Evolutionary conservation across 2,329 filamentous ascomycete genomes (phyloP).

Genomic region (Colletotrichum sp.): DNA sequence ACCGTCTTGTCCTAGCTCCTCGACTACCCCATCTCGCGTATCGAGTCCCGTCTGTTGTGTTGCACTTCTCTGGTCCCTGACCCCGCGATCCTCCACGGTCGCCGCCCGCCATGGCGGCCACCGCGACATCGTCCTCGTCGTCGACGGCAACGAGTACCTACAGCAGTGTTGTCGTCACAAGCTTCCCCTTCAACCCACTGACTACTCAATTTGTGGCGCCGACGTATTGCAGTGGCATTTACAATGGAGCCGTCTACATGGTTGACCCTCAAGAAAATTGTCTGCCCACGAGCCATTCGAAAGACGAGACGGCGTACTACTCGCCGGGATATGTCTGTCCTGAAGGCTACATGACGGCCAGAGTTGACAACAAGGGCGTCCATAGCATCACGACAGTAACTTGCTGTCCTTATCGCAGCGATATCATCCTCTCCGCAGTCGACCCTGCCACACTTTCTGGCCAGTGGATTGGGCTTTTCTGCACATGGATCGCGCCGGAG

Average conservation of each 20-base stretch:
- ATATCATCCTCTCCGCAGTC: slow-evolving; percentile 24
- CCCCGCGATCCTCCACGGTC: background rate
- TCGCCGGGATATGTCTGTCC: slow-evolving; percentile 5
- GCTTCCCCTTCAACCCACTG: slow-evolving; percentile 20
- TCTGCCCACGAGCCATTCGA: slow-evolving; percentile 20
- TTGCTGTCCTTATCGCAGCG: slow-evolving; percentile 25
- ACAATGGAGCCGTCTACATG: slow-evolving; percentile 12
- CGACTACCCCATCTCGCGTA: background rate
- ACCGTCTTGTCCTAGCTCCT: background rate
- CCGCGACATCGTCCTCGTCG: background rate
- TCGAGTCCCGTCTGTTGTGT: background rate
- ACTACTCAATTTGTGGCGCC: slow-evolving; percentile 23
- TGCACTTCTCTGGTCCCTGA: background rate
- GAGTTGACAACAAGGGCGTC: slow-evolving; percentile 24
- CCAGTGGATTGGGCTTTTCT: slow-evolving; percentile 24
- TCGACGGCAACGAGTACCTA: slow-evolving; percentile 1
- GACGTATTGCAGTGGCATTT: slow-evolving; percentile 16
- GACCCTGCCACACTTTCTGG: slow-evolving; percentile 18
- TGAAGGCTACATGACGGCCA: slow-evolving; percentile 21
- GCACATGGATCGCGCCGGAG: slow-evolving; percentile 25
- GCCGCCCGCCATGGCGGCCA: background rate
- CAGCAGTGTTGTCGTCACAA: background rate
- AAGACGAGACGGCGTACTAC: slow-evolving; percentile 19
- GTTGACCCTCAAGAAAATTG: slow-evolving; percentile 22
- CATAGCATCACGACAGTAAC: slow-evolving; percentile 28